Evolutionary conservation across 306 rosid genomes (phyloP), one percentile per base, ranked within the genome.

Genomic region (Quercus engelmannii): DNA sequence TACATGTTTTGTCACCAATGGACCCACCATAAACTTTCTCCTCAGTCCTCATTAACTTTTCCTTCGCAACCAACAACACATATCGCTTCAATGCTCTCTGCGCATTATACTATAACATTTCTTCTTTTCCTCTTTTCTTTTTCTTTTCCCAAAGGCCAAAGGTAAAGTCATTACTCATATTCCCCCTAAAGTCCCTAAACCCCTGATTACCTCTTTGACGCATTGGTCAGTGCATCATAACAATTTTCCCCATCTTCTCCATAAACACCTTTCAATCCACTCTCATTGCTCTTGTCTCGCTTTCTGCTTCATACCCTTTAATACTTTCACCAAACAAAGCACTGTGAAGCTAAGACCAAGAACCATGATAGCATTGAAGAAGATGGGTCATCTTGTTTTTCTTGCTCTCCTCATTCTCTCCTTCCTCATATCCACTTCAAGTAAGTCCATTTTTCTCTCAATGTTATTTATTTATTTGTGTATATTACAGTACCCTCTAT

Each of bases 381-480:
- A 41, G 0, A 69, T 73, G 63, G 74, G 71, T 74, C 1, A 49
- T 49, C 5, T 71, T 26, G 15, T 75, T 81, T 33, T 73, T 55
- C 73, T 75, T 81, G 30, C 71, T 51, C 73, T 90, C 23, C 46
- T 85, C 58, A 8, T 86, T 46, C 57, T 91, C 71, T 90, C 63
- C 56, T 28, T 80, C 73, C 81, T 79, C 8, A 46, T 75, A 56
- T 80, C 85, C 11, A 56, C 55, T 41, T 84, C 90, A 52, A 69
- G 94, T 88, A 83, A 74, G 90, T 52, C 33, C 43, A 19, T 21
- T 19, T 6, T 18, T 19, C 5, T 70, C 15, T 52, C 2, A 19
- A 13, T 31, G 1, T 33, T 65, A 23, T 26, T 46, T 2, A 56
- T 15, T 46, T 28, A 1, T 49, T 1, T 63, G 55, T 64, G 71